phyloP scores from a whole-genome alignment of 495 filamentous ascomycete species.

The Pyronema domesticum region DNA sequence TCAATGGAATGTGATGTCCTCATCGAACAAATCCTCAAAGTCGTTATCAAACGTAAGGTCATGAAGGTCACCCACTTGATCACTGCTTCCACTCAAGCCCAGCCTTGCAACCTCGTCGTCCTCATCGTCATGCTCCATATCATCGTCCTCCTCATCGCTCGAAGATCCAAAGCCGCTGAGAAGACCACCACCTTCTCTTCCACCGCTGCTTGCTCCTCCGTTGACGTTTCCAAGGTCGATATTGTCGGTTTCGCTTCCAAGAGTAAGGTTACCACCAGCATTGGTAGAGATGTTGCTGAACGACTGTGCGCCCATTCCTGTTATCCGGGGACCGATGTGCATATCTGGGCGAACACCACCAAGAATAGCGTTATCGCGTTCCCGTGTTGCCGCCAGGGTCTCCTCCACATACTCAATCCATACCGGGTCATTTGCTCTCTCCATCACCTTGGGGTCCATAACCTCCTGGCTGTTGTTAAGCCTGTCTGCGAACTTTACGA shows the following conservation, averaged over 20 bases:
- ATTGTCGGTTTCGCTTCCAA: slow-evolving; percentile 47
- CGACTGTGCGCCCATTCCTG: slow-evolving; percentile 42
- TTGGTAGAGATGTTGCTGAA: slow-evolving; percentile 44
- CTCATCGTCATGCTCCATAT: slow-evolving; percentile 76
- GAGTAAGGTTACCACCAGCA: slow-evolving; percentile 38
- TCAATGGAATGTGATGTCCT: slow-evolving; percentile 22
- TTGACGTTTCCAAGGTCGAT: slow-evolving; percentile 58
- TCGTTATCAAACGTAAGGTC: slow-evolving; percentile 25
- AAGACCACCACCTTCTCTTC: slow-evolving; percentile 38
- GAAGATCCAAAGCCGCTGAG: slow-evolving; percentile 90
- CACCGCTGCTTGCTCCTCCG: slow-evolving; percentile 33
- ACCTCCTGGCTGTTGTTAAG: slow-evolving; percentile 57
- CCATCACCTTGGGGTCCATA: slow-evolving; percentile 64
- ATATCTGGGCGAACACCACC: slow-evolving; percentile 87
- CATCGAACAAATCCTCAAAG: slow-evolving; percentile 21
- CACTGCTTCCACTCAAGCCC: slow-evolving; percentile 22
- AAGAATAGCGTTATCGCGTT: slow-evolving; percentile 96
- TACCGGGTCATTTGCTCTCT: slow-evolving; percentile 66
- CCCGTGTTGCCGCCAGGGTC: slow-evolving; percentile 78
- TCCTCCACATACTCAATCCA: slow-evolving; percentile 96
- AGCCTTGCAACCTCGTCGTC: slow-evolving; percentile 30
- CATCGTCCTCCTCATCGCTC: slow-evolving; percentile 92
- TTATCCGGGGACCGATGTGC: slow-evolving; percentile 48
- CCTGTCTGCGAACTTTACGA: slow-evolving; percentile 94
- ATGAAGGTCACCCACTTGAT: slow-evolving; percentile 25